phyloP scores from a whole-genome alignment of 306 rosid species.

The Malus sieversii region DNA sequence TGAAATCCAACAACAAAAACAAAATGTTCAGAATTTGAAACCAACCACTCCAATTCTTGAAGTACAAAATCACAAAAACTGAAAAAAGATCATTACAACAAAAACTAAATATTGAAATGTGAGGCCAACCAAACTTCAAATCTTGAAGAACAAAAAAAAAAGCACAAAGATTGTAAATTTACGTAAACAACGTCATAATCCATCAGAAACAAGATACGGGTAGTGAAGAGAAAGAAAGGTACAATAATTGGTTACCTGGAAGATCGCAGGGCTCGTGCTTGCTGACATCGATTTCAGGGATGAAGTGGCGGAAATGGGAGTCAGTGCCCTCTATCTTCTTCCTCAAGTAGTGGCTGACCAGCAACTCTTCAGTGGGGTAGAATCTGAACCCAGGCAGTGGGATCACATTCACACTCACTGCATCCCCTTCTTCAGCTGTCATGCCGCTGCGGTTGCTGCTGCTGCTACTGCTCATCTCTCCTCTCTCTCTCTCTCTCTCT shows the following conservation, averaged over 20 bases:
- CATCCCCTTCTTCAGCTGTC: background rate
- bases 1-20: background rate
- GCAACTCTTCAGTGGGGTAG: constrained; percentile 55
- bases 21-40: background rate
- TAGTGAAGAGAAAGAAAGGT: background rate
- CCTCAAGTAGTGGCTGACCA: constrained; percentile 35
- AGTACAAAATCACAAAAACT: background rate
- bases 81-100: background rate
- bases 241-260: constrained; percentile 21
- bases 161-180: background rate
- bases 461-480: background rate
- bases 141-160: background rate
- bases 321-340: constrained; percentile 19
- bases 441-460: background rate
- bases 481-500: background rate
- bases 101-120: background rate
- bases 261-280: constrained; percentile 45
- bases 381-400: constrained; percentile 36
- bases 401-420: background rate
- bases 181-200: background rate
- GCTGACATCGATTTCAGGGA: constrained; percentile 41
- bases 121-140: background rate
- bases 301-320: background rate
- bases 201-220: background rate
- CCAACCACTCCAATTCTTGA: background rate